Percentiles rank a stretch among this genome's conserved stretches.
Evolutionary conservation across 176 grass and related monocot genomes (phyloP).

Genomic region (Triticum monococcum): DNA sequence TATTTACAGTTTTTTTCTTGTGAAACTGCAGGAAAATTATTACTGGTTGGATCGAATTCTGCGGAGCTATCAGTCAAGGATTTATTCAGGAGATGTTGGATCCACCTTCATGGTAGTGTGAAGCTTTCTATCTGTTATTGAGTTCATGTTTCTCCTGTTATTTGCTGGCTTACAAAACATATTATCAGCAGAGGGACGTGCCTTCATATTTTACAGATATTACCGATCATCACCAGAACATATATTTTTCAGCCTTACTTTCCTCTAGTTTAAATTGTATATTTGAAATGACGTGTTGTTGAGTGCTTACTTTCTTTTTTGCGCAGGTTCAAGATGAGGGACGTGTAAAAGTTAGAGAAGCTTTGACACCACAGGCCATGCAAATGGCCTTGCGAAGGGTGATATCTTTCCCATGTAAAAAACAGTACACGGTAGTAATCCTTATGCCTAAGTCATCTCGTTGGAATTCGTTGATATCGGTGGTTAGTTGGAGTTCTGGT

Average conservation of each 20-base stretch:
- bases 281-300: conserved; percentile 14
- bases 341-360: conserved; percentile 77
- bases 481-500: conserved; percentile 56
- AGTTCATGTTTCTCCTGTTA: conserved; percentile 10
- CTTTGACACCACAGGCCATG: conserved; percentile 53
- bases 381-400: conserved; percentile 80
- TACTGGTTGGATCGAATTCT: conserved; percentile 97
- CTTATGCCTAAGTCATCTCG: conserved; percentile 89
- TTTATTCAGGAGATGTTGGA: conserved; percentile 82
- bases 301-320: neutral
- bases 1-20: conserved; percentile 26
- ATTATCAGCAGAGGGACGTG: conserved; percentile 11
- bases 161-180: neutral
- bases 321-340: conserved; percentile 88
- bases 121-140: neutral
- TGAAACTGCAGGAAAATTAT: conserved; percentile 81
- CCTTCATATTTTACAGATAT: conserved; percentile 1
- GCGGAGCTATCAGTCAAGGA: conserved; percentile 92
- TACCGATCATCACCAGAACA: neutral
- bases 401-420: conserved; percentile 86
- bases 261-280: neutral
- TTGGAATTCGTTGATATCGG: conserved; percentile 60
- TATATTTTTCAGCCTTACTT: conserved; percentile 19
- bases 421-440: conserved; percentile 90
- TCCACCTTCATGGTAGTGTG: conserved; percentile 77